phyloP scores from a whole-genome alignment of 169 alveolate species.

The Perkinsus olseni region DNA sequence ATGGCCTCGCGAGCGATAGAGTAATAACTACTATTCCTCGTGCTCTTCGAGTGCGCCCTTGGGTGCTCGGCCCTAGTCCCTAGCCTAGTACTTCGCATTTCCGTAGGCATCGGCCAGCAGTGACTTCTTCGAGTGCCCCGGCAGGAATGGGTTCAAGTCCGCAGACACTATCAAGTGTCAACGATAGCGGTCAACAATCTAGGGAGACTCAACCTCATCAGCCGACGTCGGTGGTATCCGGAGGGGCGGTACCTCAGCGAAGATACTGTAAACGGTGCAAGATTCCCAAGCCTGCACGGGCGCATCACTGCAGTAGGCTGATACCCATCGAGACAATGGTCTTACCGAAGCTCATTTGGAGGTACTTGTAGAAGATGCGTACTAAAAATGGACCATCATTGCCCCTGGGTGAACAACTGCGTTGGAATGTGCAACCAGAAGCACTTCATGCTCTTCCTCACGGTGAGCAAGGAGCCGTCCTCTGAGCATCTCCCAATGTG shows the following conservation, averaged over 20 bases:
- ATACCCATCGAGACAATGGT: background rate
- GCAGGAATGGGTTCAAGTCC: background rate
- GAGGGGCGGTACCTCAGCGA: background rate
- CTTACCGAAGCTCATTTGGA: background rate
- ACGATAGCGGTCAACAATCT: background rate
- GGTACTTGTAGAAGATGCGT: slow-evolving; percentile 58
- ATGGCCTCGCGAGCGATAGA: background rate
- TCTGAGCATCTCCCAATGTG: background rate
- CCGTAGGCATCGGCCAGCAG: background rate
- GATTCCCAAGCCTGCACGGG: background rate
- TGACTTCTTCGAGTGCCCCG: background rate
- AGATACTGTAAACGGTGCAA: background rate
- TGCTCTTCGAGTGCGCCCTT: no score
- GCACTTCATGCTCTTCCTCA: slow-evolving; percentile 46
- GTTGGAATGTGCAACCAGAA: slow-evolving; percentile 76
- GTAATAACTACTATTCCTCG: background rate
- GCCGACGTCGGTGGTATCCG: background rate
- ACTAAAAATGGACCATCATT: slow-evolving; percentile 78
- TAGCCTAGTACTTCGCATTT: background rate
- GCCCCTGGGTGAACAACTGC: slow-evolving; percentile 78
- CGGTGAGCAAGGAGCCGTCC: background rate
- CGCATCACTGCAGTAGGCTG: background rate
- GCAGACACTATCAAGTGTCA: background rate
- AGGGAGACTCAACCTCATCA: background rate
- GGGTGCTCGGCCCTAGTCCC: no score